phyloP scores from a whole-genome alignment of 1,284 basidiomycete genomes.

The Melampsora abietis-canadensis region DNA sequence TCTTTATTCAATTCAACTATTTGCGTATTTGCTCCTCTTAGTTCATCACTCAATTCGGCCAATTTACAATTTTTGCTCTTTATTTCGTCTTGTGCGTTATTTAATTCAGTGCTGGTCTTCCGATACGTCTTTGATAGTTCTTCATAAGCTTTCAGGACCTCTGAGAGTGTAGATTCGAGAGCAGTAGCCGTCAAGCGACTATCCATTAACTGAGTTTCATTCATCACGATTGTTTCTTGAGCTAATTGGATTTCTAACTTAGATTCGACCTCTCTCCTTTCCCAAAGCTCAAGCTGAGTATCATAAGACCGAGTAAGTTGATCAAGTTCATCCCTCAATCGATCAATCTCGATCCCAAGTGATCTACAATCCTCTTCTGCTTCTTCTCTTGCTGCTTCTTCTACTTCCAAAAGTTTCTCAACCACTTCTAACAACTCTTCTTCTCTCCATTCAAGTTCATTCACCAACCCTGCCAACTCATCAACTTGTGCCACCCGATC shows the following conservation, averaged over 20 bases:
- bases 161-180: slow-evolving; percentile 7
- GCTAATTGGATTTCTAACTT: slow-evolving; percentile 10
- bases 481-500: slow-evolving; percentile 25
- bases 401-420: slow-evolving; percentile 21
- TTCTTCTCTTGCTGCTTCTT: background rate
- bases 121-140: background rate
- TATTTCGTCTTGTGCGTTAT: background rate
- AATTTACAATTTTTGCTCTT: slow-evolving; percentile 1
- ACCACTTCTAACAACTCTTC: slow-evolving; percentile 22
- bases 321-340: slow-evolving; percentile 11
- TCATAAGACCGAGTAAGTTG: background rate
- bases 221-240: background rate
- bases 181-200: background rate
- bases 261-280: background rate
- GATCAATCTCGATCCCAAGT: slow-evolving; percentile 11
- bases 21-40: background rate
- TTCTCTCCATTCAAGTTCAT: slow-evolving; percentile 15
- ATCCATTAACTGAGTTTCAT: background rate
- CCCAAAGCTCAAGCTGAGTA: slow-evolving; percentile 7
- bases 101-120: background rate
- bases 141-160: slow-evolving; percentile 1
- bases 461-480: slow-evolving; percentile 22
- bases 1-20: background rate
- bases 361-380: background rate
- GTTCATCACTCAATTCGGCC: slow-evolving; percentile 5